Evolutionary conservation across 495 filamentous ascomycete species (phyloP).

Genomic region (Hyaloscypha hepaticicola): DNA sequence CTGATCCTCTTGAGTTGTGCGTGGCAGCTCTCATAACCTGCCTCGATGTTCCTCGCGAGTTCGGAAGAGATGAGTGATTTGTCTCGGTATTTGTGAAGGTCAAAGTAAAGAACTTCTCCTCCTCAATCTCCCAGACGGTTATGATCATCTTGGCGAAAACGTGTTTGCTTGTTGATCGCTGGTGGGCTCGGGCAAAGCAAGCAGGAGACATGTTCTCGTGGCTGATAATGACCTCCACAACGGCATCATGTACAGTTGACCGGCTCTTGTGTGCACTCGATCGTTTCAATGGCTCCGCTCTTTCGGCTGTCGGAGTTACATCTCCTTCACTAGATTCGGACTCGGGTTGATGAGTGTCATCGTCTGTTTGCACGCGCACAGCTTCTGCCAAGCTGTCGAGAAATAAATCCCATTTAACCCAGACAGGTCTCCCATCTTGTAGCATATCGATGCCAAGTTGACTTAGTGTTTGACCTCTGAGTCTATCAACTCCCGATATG

Average conservation of each 20-base stretch:
- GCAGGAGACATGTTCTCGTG: conserved; percentile 18
- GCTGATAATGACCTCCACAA: conserved; percentile 59
- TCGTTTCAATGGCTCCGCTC: conserved; percentile 7
- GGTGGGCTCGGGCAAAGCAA: conserved; percentile 13
- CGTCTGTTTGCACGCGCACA: conserved; percentile 34
- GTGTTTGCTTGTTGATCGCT: conserved; percentile 12
- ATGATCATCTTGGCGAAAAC: conserved; percentile 62
- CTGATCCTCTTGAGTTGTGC: conserved; percentile 27
- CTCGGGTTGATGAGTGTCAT: not conserved
- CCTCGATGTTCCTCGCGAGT: conserved; percentile 26
- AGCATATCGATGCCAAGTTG: conserved; percentile 63
- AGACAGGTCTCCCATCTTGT: conserved; percentile 54
- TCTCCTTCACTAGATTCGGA: conserved; percentile 14
- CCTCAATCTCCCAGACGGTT: conserved; percentile 59
- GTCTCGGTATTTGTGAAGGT: conserved; percentile 58
- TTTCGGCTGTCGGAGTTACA: conserved; percentile 21
- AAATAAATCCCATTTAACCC: conserved; percentile 55
- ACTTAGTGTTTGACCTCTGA: conserved; percentile 56
- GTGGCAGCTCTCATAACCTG: conserved; percentile 32
- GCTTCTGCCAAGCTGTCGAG: conserved; percentile 51
- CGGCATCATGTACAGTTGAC: conserved; percentile 45
- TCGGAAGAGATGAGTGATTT: conserved; percentile 25
- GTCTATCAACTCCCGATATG: conserved; percentile 39
- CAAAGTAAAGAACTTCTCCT: conserved; percentile 60
- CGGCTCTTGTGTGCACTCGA: conserved; percentile 8